Evolutionary conservation across 1,139 yeast species (phyloP).

Genomic region (Kodamaea derodonti): DNA sequence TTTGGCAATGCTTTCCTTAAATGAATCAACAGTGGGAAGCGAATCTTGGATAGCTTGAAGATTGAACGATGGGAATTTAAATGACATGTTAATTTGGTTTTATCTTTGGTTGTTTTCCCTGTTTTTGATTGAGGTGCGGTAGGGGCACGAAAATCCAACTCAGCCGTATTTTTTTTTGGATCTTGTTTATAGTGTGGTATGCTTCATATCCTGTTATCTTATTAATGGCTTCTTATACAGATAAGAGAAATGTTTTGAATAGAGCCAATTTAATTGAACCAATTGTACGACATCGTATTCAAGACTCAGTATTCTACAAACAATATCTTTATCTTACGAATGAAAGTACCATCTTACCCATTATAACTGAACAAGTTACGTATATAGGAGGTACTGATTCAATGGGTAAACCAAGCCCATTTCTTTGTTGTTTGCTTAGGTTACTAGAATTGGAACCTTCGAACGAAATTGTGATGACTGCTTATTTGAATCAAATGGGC

Average conservation of each 20-base stretch:
- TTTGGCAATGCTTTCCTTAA: conserved; percentile 38
- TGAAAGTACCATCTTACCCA: conserved; percentile 41
- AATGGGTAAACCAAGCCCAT: conserved; percentile 54
- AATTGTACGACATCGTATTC: conserved; percentile 63
- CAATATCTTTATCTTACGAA: conserved; percentile 58
- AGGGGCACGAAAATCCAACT: background rate
- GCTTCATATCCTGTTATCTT: background rate
- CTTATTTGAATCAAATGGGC: conserved; percentile 46
- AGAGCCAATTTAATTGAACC: conserved; percentile 60
- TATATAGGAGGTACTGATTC: conserved; percentile 49
- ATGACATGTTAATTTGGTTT: conserved; percentile 41
- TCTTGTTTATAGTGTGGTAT: background rate
- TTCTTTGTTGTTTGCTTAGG: conserved; percentile 60
- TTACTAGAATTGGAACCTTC: conserved; percentile 62
- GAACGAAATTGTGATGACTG: conserved; percentile 42
- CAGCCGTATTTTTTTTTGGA: too few relatives aligned
- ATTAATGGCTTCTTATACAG: conserved; percentile 12
- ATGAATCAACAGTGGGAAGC: conserved; percentile 37
- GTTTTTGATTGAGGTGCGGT: background rate
- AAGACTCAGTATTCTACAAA: conserved; percentile 68
- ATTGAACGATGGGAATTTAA: conserved; percentile 46
- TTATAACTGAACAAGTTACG: conserved; percentile 35
- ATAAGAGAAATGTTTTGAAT: conserved; percentile 31
- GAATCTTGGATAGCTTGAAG: conserved; percentile 47
- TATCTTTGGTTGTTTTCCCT: background rate